These are phyloP conservation scores for Arachis hypogaea DNA, from an alignment of 306 rosid species.

Conservation along the genomic window DNA sequence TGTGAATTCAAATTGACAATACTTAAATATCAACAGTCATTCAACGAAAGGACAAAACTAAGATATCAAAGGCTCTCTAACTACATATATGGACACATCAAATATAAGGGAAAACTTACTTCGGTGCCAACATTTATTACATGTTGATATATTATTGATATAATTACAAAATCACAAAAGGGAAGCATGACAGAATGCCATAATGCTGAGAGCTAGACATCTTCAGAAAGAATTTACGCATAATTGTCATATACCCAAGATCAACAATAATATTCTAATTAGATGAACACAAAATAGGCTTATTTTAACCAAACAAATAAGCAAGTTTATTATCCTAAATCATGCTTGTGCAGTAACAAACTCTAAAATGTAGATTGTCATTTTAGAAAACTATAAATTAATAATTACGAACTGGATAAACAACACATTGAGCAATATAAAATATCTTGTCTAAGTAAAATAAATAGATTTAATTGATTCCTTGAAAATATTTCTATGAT, in stretches of 20 bases:
- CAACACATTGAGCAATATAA: constrained; percentile 1
- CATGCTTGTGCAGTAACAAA: constrained; percentile 3
- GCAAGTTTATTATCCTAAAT: not conserved
- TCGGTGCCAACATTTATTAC: constrained; percentile 52
- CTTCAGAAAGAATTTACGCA: not conserved
- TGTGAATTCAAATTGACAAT: not conserved
- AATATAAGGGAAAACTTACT: constrained; percentile 57
- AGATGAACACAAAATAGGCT: constrained; percentile 1
- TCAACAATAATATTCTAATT: constrained; percentile 4
- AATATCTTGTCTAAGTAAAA: too few relatives aligned
- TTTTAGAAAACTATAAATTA: not conserved
- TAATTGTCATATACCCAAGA: not conserved
- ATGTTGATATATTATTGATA: constrained; percentile 10
- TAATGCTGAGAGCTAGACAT: not conserved
- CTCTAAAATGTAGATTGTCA: not conserved
- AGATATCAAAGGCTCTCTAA: constrained; percentile 28
- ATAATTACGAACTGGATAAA: constrained; percentile 15
- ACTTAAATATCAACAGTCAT: constrained; percentile 22
- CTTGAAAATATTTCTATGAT: too few relatives aligned
- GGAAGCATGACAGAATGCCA: constrained; percentile 11
- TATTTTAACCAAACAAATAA: constrained; percentile 5
- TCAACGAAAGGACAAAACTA: not conserved
- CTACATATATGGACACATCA: not conserved
- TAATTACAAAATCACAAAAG: not conserved
- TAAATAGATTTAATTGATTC: too few relatives aligned